Percentiles rank a stretch among this genome's conserved stretches.
Conservation (phyloP, 2,329 filamentous ascomycete genomes). For the Fusarium torulosum region DNA sequence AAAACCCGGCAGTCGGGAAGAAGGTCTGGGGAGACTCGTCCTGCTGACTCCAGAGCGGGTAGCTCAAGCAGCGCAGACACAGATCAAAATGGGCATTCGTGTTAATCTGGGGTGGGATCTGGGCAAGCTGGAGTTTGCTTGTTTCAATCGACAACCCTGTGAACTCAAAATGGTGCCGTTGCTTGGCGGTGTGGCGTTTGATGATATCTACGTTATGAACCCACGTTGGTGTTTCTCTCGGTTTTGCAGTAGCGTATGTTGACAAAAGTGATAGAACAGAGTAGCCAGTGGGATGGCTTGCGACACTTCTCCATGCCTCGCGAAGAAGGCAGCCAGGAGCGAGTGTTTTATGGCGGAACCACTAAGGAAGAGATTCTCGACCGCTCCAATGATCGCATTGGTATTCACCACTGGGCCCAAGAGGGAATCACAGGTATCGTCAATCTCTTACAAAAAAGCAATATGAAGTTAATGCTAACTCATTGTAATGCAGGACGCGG, state of each 20-base stretch:
- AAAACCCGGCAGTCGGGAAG: conserved; percentile 59
- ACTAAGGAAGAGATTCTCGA: conserved; percentile 61
- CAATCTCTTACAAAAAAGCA: background rate
- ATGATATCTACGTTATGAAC: conserved; percentile 64
- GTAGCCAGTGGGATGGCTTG: conserved; percentile 65
- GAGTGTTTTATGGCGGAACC: conserved; percentile 63
- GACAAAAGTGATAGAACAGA: conserved; percentile 52
- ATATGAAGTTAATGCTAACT: background rate
- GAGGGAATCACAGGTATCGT: conserved; percentile 53
- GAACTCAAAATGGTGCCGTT: conserved; percentile 64
- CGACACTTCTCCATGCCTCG: conserved; percentile 62
- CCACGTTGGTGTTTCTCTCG: conserved; percentile 48
- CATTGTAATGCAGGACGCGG: conserved; percentile 57
- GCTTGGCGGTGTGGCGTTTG: conserved; percentile 61
- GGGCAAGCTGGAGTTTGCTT: conserved; percentile 67
- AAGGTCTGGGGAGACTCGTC: conserved; percentile 64
- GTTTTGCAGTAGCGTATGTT: background rate
- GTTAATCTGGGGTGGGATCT: conserved; percentile 68
- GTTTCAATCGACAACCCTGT: conserved; percentile 64
- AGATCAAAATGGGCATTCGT: conserved; percentile 64
- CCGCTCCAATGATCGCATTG: conserved; percentile 58
- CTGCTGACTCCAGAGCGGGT: conserved; percentile 66
- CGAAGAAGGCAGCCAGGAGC: conserved; percentile 51
- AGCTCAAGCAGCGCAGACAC: conserved; percentile 58
- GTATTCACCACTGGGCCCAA: conserved; percentile 61